A percentile compares a stretch with the other conserved stretches of the same genome.
Conservation (phyloP, 2,329 filamentous ascomycete genomes). For the Aspergillus fumigatiaffinis region DNA sequence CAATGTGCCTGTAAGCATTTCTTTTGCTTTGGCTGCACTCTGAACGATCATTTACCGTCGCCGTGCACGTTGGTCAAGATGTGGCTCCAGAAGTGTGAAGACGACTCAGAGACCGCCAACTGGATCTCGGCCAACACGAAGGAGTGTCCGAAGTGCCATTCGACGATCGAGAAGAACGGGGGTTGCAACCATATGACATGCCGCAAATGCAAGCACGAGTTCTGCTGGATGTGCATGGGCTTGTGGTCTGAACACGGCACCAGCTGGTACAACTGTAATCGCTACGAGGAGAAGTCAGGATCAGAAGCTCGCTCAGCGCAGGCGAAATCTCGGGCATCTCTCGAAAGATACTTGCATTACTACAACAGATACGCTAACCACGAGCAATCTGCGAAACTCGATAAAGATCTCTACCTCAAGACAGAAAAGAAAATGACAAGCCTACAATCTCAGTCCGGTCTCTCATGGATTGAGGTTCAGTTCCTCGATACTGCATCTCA, state of each 20-base stretch:
- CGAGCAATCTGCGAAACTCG: slow-evolving; percentile 92
- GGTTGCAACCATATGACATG: slow-evolving; percentile 99
- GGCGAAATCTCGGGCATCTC: slow-evolving; percentile 79
- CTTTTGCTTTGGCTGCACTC: slow-evolving; percentile 93
- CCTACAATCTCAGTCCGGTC: slow-evolving; percentile 84
- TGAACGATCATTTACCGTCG: slow-evolving; percentile 87
- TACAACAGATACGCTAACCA: slow-evolving; percentile 99
- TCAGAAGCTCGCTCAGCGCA: slow-evolving; percentile 86
- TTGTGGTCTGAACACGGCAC: slow-evolving; percentile 98
- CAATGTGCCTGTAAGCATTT: slow-evolving; percentile 76
- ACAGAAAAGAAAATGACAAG: slow-evolving; percentile 99
- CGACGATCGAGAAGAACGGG: slow-evolving; percentile 98
- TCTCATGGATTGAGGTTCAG: slow-evolving; percentile 99
- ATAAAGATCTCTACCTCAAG: slow-evolving; percentile 93
- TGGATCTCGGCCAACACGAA: slow-evolving; percentile 99
- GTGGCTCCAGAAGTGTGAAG: slow-evolving; percentile 97
- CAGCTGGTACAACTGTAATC: slow-evolving; percentile 99
- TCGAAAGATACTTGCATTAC: slow-evolving; percentile 97
- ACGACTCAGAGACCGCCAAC: slow-evolving; percentile 96
- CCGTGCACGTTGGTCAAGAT: slow-evolving; percentile 87
- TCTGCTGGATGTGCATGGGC: slow-evolving; percentile 99
- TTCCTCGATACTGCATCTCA: slow-evolving; percentile 92
- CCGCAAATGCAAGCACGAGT: slow-evolving; percentile 90
- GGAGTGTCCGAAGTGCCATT: slow-evolving; percentile 92
- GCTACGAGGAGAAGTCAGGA: slow-evolving; percentile 94